Conservation (phyloP, 2,329 filamentous ascomycete species). For the Ophiostoma fasciatum region DNA sequence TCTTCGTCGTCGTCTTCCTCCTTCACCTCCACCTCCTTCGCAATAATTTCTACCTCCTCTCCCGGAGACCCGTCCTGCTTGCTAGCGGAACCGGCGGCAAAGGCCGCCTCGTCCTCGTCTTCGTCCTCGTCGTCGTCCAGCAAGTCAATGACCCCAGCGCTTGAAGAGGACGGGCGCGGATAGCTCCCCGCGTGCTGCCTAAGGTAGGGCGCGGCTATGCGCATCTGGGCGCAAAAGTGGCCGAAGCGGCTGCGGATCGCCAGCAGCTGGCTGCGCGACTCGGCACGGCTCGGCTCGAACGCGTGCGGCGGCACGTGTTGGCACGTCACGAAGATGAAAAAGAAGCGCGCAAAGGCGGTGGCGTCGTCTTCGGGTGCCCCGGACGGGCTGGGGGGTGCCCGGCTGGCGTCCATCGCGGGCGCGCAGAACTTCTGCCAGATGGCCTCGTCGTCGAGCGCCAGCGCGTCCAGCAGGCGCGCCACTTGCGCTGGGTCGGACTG, state of each 20-base stretch:
- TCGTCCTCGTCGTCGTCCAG: too few species aligned
- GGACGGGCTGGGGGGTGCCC: neutral
- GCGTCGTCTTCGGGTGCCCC: constrained; percentile 1
- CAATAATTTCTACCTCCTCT: too few species aligned
- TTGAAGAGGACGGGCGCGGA: neutral
- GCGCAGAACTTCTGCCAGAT: constrained; percentile 9
- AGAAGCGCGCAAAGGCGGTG: constrained; percentile 12
- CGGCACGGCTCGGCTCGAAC: neutral
- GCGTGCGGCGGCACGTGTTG: constrained; percentile 1
- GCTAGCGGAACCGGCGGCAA: too few species aligned
- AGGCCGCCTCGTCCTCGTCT: too few species aligned
- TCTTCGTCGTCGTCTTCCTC: too few species aligned
- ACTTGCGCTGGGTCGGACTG: constrained; percentile 2
- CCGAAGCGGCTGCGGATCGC: constrained; percentile 6
- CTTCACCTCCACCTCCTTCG: too few species aligned
- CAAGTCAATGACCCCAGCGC: too few species aligned
- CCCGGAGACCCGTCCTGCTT: too few species aligned
- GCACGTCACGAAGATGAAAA: constrained; percentile 12
- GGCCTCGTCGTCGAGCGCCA: neutral
- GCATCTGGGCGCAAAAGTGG: constrained; percentile 13
- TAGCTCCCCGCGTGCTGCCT: neutral
- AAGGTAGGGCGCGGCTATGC: constrained; percentile 11
- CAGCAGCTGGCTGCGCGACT: constrained; percentile 5
- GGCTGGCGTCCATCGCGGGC: neutral
- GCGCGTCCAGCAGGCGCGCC: constrained; percentile 1